A percentile compares a stretch with the other conserved stretches of the same genome.
Conservation (phyloP, 2,329 filamentous ascomycete genomes). For the Corniculantispora saksenae region DNA sequence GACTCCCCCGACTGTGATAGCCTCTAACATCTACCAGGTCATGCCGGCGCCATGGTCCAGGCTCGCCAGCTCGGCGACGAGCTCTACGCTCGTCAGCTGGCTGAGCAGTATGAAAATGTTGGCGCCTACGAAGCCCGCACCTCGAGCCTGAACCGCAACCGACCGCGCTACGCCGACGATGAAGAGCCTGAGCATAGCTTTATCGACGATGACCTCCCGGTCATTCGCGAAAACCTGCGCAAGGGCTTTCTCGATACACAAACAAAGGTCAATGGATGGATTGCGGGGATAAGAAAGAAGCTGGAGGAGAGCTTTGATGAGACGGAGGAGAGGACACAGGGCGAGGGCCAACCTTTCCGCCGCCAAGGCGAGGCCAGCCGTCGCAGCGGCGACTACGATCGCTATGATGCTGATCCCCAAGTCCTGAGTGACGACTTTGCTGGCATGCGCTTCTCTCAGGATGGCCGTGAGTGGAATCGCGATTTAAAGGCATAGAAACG, state of each 20-base stretch:
- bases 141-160: constrained; percentile 42
- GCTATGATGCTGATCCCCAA: constrained; percentile 92
- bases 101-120: constrained; percentile 79
- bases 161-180: constrained; percentile 41
- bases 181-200: constrained; percentile 83
- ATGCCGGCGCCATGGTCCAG: constrained; percentile 95
- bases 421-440: constrained; percentile 88
- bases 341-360: constrained; percentile 37
- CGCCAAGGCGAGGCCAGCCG: constrained; percentile 63
- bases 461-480: constrained; percentile 56
- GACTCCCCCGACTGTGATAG: neutral
- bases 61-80: constrained; percentile 88
- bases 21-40: constrained; percentile 56
- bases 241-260: constrained; percentile 96
- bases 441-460: constrained; percentile 62
- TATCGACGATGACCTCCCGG: constrained; percentile 91
- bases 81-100: constrained; percentile 86
- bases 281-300: constrained; percentile 87
- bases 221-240: constrained; percentile 88
- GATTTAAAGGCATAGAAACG: neutral
- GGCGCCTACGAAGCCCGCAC: constrained; percentile 60
- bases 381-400: constrained; percentile 82
- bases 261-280: constrained; percentile 89
- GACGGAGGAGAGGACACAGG: constrained; percentile 50
- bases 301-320: constrained; percentile 86